Conservation (phyloP, 345 rosid genomes). For the Brassica cretica region DNA sequence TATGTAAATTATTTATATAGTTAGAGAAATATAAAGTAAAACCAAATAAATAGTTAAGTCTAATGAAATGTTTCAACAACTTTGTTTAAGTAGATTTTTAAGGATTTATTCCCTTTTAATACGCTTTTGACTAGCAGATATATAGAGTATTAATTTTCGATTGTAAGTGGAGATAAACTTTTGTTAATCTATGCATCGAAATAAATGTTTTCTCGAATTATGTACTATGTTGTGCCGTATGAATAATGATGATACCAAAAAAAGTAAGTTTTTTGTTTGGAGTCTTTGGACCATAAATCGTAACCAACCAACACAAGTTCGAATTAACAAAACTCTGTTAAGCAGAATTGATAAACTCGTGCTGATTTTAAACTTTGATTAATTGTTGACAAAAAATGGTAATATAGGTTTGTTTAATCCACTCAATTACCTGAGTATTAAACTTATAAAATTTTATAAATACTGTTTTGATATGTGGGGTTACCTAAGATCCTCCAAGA, state of each 20-base stretch:
- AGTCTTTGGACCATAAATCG: not conserved
- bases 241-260: not conserved
- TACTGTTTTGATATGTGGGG: constrained; percentile 26
- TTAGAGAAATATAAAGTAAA: too few species aligned
- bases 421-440: not conserved
- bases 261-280: not conserved
- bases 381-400: not conserved
- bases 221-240: not conserved
- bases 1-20: too few species aligned
- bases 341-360: constrained; percentile 9
- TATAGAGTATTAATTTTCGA: not conserved
- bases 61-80: too few species aligned
- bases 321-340: not conserved
- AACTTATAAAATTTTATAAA: not conserved
- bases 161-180: not conserved
- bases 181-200: not conserved
- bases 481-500: constrained; percentile 27
- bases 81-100: too few species aligned
- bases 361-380: constrained; percentile 7
- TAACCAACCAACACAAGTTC: not conserved
- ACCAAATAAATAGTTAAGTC: too few species aligned
- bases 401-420: not conserved
- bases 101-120: too few species aligned
- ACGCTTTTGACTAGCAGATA: not conserved
- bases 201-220: not conserved